Evolutionary conservation across 768 basidiomycete species (phyloP).

Genomic region (Cytidiella melzeri): DNA sequence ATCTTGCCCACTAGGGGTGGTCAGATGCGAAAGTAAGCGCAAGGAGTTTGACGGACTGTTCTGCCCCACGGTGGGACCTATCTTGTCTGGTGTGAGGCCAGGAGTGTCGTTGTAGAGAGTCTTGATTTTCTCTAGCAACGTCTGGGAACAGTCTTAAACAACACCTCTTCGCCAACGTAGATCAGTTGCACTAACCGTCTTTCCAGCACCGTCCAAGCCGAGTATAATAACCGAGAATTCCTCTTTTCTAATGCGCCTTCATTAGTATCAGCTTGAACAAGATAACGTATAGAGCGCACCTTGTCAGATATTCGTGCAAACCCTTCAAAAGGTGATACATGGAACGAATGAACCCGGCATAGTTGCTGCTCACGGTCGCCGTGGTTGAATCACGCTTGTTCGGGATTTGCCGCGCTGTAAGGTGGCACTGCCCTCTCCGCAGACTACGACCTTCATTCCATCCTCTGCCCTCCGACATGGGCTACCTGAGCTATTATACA

Average conservation of each 20-base stretch:
- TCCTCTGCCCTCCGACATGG: conserved; percentile 23
- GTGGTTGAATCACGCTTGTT: too few relatives aligned
- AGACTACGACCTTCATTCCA: conserved; percentile 9
- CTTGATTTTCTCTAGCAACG: conserved; percentile 89
- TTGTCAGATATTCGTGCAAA: conserved; percentile 83
- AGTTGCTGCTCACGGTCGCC: too few relatives aligned
- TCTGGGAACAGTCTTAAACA: too few relatives aligned
- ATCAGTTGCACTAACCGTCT: conserved; percentile 59
- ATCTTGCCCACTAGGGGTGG: conserved; percentile 79
- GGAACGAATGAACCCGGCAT: conserved; percentile 10
- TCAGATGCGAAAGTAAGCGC: neutral
- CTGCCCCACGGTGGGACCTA: conserved; percentile 94
- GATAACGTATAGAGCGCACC: conserved; percentile 33
- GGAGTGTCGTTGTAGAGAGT: conserved; percentile 84
- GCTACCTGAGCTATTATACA: conserved; percentile 45
- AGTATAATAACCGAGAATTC: conserved; percentile 95
- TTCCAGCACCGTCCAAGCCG: conserved; percentile 88
- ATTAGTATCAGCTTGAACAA: neutral
- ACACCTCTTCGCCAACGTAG: too few relatives aligned
- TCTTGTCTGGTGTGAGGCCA: conserved; percentile 86
- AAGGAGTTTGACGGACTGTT: conserved; percentile 61
- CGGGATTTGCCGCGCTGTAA: too few relatives aligned
- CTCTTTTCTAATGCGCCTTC: conserved; percentile 51
- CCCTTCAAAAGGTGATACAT: conserved; percentile 97
- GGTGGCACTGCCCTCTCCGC: conserved; percentile 11